Conservation (phyloP, 495 filamentous ascomycete species). For the Penicillium roqueforti region DNA sequence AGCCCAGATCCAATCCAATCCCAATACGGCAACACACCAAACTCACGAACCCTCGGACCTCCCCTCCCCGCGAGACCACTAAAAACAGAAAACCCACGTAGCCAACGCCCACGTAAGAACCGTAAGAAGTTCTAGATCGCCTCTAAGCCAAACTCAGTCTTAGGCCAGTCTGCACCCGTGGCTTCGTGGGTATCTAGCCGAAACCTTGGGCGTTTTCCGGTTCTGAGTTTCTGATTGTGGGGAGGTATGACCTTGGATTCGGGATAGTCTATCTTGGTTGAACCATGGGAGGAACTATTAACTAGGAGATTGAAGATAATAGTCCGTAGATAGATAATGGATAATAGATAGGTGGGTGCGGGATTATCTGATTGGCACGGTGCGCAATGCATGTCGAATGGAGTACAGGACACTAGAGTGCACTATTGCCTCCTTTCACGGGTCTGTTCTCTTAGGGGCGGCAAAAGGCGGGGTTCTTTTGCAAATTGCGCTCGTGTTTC, state of each 20-base stretch:
- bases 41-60: not conserved
- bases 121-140: conserved; percentile 1
- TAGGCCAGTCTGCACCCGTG: not conserved
- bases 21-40: not conserved
- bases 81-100: too few relatives aligned
- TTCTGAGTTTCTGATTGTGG: not conserved
- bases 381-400: not conserved
- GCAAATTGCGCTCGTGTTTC: conserved; percentile 9
- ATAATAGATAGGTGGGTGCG: conserved; percentile 39
- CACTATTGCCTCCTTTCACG: not conserved
- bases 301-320: too few relatives aligned
- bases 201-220: not conserved
- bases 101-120: too few relatives aligned
- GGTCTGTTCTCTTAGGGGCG: not conserved
- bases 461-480: not conserved
- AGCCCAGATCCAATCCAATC: too few relatives aligned
- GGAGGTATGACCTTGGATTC: not conserved
- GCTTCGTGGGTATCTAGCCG: not conserved
- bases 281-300: too few relatives aligned
- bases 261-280: not conserved
- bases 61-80: too few relatives aligned
- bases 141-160: not conserved
- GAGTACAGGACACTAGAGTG: not conserved
- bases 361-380: not conserved
- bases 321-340: conserved; percentile 21